Base-by-base conservation (phyloP, 306 rosid species). In the Cucurbita maxima region DNA sequence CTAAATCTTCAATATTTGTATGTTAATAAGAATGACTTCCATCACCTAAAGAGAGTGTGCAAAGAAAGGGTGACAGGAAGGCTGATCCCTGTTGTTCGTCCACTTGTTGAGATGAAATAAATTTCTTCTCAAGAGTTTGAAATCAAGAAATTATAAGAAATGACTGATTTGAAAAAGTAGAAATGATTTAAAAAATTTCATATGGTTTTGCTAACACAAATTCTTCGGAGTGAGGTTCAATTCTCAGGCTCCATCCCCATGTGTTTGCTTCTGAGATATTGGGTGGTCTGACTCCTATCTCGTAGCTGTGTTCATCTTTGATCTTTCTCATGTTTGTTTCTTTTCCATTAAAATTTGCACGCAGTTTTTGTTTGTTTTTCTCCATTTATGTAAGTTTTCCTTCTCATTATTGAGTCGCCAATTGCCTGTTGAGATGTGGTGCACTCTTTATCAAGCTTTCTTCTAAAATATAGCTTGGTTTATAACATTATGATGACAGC, bases 401-500 rank as follows among this genome's bases (percentile, higher is more conserved):
- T 68, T 45, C 19, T 13, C 44, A 62, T 62, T n/a, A 8, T 62
- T 62, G 8, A 38, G 30, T 13, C 40, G 8, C 6, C 34, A 4
- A 63, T 41, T 47, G 73, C 45, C 36, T 67, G 12, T 47, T 45
- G 43, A 20, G 56, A 19, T 22, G 57, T 10, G 1, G 20, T 48
- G 57, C 11, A 47, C 40, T 20, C 55, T 67, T 45, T 13, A 22
- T 22, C 12, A 22, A 68, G 19, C 7, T 68, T 47, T 68, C 43
- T 47, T 22, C 43, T 22, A 22, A 67, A 45, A 67, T 1, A 3
- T 22, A 68, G 47, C 57, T 38, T 7, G 67, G 61, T 80, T 75
- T 11, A 25, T 51, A 74, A 74, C 34, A 63, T 8, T 57, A 15
- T 61, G 36, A 18, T 75, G 69, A 60, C 91, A 90, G 96, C 95